Evolutionary conservation across 1,284 basidiomycete species (phyloP).

Genomic region (Rhodotorula sp.): DNA sequence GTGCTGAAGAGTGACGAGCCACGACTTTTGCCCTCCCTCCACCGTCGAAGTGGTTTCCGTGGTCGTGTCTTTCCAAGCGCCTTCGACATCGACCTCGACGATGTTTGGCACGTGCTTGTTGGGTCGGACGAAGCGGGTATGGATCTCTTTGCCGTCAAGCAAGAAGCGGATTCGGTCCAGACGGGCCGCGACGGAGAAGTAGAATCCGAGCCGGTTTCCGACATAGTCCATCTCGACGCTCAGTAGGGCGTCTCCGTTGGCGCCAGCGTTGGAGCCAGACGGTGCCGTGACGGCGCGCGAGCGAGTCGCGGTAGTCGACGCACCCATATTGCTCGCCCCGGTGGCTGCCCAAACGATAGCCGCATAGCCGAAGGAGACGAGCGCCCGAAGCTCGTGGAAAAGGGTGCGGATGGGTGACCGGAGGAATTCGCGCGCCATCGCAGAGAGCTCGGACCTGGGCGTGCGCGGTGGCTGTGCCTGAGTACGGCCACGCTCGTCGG

Average conservation of each 20-base stretch:
- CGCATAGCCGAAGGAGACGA: constrained; percentile 20
- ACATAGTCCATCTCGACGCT: constrained; percentile 22
- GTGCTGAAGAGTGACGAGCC: neutral
- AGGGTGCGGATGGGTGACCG: constrained; percentile 20
- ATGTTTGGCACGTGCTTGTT: neutral
- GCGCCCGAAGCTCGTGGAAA: constrained; percentile 11
- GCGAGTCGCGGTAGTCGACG: neutral
- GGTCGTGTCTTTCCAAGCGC: constrained; percentile 5
- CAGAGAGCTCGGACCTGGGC: constrained; percentile 4
- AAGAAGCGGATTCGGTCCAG: neutral
- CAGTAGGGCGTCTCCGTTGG: neutral
- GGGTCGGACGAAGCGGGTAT: neutral
- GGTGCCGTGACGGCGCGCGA: neutral
- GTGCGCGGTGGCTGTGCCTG: neutral
- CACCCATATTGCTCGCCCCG: no score
- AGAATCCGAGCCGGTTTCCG: constrained; percentile 21
- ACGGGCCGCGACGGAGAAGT: neutral
- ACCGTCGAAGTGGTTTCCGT: neutral
- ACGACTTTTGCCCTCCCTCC: no score
- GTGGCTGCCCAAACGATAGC: constrained; percentile 23
- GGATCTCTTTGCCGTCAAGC: constrained; percentile 11
- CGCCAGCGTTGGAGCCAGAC: neutral
- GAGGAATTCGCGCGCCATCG: constrained; percentile 9
- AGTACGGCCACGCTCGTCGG: no score
- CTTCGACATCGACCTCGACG: constrained; percentile 25